Conservation (phyloP, 2,329 filamentous ascomycete genomes). For the Calonectria leucothoes region DNA sequence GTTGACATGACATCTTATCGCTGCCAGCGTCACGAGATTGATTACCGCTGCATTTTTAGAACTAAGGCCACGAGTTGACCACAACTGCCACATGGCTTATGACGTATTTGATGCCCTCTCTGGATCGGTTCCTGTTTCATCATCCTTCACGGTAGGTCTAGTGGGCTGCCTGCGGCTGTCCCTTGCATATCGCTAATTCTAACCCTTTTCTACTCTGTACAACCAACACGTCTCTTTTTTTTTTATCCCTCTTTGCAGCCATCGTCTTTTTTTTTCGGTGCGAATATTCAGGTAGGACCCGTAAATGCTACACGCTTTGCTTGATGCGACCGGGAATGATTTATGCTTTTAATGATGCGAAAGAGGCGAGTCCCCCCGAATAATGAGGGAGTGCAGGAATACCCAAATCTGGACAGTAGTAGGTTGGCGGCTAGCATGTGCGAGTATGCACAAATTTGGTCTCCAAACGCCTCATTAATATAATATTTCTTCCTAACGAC, state of each 20-base stretch:
- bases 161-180: not conserved
- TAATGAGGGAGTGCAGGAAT: too few species aligned
- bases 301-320: not conserved
- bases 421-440: not conserved
- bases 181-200: conserved; percentile 12
- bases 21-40: conserved; percentile 35
- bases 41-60: conserved; percentile 9
- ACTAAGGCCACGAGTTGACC: conserved; percentile 8
- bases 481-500: too few species aligned
- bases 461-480: not conserved
- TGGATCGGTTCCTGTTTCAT: conserved; percentile 24
- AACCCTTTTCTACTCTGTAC: not conserved
- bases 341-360: not conserved
- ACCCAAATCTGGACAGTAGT: too few species aligned
- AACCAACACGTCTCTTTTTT: not conserved
- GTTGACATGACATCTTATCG: conserved; percentile 34
- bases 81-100: conserved; percentile 35
- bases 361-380: not conserved
- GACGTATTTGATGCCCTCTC: conserved; percentile 15
- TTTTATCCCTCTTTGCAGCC: not conserved
- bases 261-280: not conserved
- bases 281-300: not conserved
- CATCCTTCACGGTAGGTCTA: conserved; percentile 3
- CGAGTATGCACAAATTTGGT: not conserved
- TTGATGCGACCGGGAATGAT: not conserved